Conservation (phyloP, 768 basidiomycete genomes). For the Termitomyces sp. region DNA sequence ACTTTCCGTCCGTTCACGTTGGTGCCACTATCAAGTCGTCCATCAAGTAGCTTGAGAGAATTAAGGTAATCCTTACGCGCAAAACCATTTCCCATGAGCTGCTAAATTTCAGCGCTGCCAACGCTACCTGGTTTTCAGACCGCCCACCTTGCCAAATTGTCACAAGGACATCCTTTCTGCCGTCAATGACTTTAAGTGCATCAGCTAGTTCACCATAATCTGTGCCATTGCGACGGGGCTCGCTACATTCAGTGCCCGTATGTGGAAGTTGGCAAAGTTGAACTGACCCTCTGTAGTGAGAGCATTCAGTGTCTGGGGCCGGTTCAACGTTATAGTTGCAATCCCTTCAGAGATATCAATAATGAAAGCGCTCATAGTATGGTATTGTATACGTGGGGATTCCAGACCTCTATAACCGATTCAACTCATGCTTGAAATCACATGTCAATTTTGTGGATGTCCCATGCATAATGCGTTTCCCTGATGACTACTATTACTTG, state of each 20-base stretch:
- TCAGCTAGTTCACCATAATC: conserved; percentile 62
- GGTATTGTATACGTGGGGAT: background rate
- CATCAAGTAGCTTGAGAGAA: background rate
- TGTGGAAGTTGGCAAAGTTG: background rate
- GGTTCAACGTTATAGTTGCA: conserved; percentile 64
- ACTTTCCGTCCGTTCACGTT: conserved; percentile 35
- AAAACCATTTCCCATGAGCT: conserved; percentile 72
- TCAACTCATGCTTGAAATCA: background rate
- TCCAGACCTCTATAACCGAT: background rate
- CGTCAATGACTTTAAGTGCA: conserved; percentile 51
- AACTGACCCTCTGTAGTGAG: conserved; percentile 43
- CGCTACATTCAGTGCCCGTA: background rate
- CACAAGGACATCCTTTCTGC: conserved; percentile 53
- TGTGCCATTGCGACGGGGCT: conserved; percentile 16
- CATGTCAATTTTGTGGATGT: too few species aligned
- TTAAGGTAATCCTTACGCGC: conserved; percentile 42
- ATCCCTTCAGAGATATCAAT: conserved; percentile 50
- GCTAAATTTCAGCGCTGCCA: background rate
- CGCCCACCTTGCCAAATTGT: conserved; percentile 62
- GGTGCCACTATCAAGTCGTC: conserved; percentile 43
- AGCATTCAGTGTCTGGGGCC: conserved; percentile 55
- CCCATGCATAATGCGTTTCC: too few species aligned
- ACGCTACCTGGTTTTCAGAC: too few species aligned
- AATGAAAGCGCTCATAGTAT: conserved; percentile 37
- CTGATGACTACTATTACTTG: too few species aligned